These are phyloP conservation scores for Striga asiatica DNA, from an alignment of 257 asterid species.

Conservation along the genomic window DNA sequence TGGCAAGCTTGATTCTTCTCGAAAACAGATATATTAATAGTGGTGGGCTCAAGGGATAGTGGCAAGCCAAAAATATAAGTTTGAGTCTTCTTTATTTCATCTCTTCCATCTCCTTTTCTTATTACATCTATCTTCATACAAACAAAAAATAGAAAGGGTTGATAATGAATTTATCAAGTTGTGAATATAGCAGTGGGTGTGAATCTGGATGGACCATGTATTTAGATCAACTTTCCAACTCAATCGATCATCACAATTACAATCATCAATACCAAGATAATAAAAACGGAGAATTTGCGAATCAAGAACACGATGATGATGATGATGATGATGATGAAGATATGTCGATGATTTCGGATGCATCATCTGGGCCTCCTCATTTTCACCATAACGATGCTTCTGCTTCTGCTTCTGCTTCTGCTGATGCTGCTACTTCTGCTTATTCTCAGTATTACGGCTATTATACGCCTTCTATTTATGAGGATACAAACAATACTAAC, in stretches of 20 bases:
- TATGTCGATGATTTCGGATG: slow-evolving; percentile 87
- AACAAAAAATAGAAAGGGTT: background rate
- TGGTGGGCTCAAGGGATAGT: slow-evolving; percentile 32
- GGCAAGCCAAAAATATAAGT: slow-evolving; percentile 25
- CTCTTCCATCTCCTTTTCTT: slow-evolving; percentile 18
- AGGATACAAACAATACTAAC: slow-evolving; percentile 21
- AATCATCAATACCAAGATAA: background rate
- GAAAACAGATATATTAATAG: slow-evolving; percentile 29
- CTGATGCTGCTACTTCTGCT: too few relatives aligned
- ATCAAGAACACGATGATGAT: background rate
- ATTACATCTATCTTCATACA: slow-evolving; percentile 31
- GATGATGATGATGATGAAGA: slow-evolving; percentile 20
- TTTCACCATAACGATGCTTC: background rate
- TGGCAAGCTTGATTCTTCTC: slow-evolving; percentile 68
- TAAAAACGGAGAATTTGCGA: background rate
- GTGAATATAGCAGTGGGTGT: slow-evolving; percentile 70
- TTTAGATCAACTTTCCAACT: slow-evolving; percentile 51
- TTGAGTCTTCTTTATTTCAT: slow-evolving; percentile 18
- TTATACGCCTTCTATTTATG: background rate
- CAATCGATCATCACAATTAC: background rate
- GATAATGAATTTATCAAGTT: slow-evolving; percentile 50
- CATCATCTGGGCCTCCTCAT: slow-evolving; percentile 87
- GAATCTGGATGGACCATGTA: slow-evolving; percentile 95
- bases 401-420: background rate
- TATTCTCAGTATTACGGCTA: background rate